Percentiles rank a stretch among this genome's conserved stretches.
Evolutionary conservation across 768 basidiomycete genomes (phyloP).

Genomic region (Suillus placidus): DNA sequence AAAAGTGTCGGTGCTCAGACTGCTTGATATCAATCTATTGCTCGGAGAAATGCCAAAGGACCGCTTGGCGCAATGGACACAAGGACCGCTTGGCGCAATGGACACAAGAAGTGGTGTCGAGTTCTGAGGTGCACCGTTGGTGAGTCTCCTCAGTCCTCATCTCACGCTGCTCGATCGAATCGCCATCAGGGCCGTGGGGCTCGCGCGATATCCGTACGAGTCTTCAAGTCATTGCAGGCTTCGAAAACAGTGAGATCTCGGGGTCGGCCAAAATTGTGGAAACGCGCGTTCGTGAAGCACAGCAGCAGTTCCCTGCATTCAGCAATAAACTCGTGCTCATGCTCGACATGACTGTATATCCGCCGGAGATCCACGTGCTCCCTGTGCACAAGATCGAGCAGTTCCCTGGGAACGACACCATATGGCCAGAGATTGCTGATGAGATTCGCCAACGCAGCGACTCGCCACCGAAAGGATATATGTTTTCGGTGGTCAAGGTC

Average conservation of each 20-base stretch:
- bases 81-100: background rate
- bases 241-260: background rate
- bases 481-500: background rate
- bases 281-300: background rate
- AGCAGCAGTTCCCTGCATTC: background rate
- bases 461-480: background rate
- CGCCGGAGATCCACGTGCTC: background rate
- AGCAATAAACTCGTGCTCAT: background rate
- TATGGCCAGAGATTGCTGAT: background rate
- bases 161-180: background rate
- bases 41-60: background rate
- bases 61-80: constrained; percentile 2
- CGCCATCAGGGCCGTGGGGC: background rate
- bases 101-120: constrained; percentile 1
- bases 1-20: background rate
- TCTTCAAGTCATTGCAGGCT: background rate
- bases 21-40: background rate
- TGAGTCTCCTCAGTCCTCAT: background rate
- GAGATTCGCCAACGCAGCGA: background rate
- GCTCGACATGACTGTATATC: background rate
- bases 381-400: background rate
- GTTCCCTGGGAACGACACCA: background rate
- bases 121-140: background rate
- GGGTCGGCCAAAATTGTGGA: background rate
- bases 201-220: background rate